Evolutionary conservation across 2,329 filamentous ascomycete genomes (phyloP), one percentile per base, ranked within the genome.

Genomic region (Trichoderma gracile): DNA sequence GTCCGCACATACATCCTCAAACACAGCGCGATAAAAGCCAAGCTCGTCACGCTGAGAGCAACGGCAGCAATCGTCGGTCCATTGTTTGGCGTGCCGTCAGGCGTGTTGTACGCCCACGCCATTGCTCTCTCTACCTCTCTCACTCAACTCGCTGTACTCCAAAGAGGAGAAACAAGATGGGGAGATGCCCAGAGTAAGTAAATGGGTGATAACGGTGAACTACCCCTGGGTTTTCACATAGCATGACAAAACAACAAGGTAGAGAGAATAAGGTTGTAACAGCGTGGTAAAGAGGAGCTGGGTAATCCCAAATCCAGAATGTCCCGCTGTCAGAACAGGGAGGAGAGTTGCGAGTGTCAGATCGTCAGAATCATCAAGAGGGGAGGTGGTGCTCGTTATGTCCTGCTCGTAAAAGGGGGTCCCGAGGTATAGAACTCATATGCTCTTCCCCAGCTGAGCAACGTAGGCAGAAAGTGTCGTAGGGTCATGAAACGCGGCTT

Each of bases 31-130:
- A 76, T 38, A 8, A 77, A 63, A 5, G 77, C 74, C 23, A 76
- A 9, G 2, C 63, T 43, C 1, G 74, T 77, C 59, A 78, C 71
- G 19, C 69, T 63, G 1, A 68, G 52, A 2, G 71, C 71, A 10
- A 78, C 68, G 14, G 70, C 71, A 1, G 72, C 69, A 45, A 78
- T 74, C n/a, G 67, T 66, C 8, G 72, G 71, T 9, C 73, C 76
- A 33, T 72, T 70, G n/a, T 74, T 77, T n/a, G 73, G 72, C 17
- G 72, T 73, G 65, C 73, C 68, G 49, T 67, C 69, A 3, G 66
- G 61, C 21, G 75, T 73, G 68, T 78, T 78, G 70, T 72, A 75
- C 8, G 74, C 75, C 77, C 77, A 78, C 42, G 71, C 73, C 75
- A 77, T 78, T 42, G 14, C 23, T 33, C 9, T 43, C 56, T 55